phyloP scores from a whole-genome alignment of 1,284 basidiomycete genomes.

The Retiboletus flavoniger region DNA sequence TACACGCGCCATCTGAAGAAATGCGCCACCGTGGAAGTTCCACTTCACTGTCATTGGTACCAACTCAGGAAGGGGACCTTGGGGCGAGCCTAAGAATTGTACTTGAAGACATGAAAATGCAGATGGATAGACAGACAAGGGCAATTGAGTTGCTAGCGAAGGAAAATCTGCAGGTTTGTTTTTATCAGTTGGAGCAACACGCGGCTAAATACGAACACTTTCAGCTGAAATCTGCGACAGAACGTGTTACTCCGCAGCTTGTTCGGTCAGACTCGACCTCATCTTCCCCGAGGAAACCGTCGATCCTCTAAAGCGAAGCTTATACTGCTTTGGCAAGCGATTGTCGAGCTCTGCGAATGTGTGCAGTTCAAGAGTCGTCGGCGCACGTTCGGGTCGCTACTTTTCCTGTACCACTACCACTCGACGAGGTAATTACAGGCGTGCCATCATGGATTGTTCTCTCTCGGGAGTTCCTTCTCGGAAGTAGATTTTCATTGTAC shows the following conservation, averaged over 20 bases:
- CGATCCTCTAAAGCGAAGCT: conserved; percentile 6
- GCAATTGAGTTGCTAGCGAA: conserved; percentile 32
- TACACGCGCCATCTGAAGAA: conserved; percentile 13
- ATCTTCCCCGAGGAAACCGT: conserved; percentile 22
- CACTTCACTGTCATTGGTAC: conserved; percentile 14
- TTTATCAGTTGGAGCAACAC: background rate
- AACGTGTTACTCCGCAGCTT: conserved; percentile 14
- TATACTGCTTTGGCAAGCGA: background rate
- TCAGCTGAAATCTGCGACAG: conserved; percentile 25
- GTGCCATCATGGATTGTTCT: background rate
- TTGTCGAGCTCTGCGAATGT: background rate
- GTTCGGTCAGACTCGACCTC: conserved; percentile 12
- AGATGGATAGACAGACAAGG: conserved; percentile 35
- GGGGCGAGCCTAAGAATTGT: conserved; percentile 27
- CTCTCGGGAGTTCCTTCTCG: background rate
- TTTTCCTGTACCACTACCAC: background rate
- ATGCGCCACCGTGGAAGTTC: conserved; percentile 14
- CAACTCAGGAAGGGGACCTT: conserved; percentile 23
- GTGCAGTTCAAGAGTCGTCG: background rate
- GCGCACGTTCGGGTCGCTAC: background rate
- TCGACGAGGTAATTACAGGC: background rate
- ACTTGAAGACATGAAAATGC: conserved; percentile 33
- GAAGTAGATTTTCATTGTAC: conserved; percentile 13
- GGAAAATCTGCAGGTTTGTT: conserved; percentile 34
- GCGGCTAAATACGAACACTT: conserved; percentile 10